Evolutionary conservation across 352 stramenopile species (phyloP), one percentile per base, ranked within the genome.

Genomic region (Globisporangium mamillatum): DNA sequence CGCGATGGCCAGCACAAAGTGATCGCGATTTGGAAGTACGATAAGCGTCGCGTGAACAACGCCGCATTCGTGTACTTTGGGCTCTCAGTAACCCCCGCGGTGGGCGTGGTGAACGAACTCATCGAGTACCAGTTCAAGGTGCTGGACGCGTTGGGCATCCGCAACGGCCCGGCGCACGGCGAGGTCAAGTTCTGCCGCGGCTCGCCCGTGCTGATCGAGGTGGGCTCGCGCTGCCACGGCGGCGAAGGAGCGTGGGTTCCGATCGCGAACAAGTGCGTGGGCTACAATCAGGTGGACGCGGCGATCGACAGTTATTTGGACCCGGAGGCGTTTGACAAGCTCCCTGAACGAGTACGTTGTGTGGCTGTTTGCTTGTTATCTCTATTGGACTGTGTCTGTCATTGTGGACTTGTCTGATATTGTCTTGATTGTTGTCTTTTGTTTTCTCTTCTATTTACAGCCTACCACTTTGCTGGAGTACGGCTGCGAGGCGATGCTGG

Each of bases 11-110:
- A 94, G 61, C 91, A 98, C 78, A 99, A 99, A 71, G 89, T 98
- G 54, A 91, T 92, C 41, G 97, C 95, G 22, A 87, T 99, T 14
- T 99, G 97, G 97, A 97, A 97, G 74, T 99, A 99, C 75, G 97
- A 99, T 77, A 99, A 99, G 82, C 84, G 97, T 52, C 82, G 88
- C 9, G 90, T 97, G 46, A 98, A 99, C 73, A 75, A 94, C 60
- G 93, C 93, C 6, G 90, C 93, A 18, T 99, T 98, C 74, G 97
- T 99, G 8, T 99, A 99, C 76, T 98, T 95, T 62, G 84, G 86
- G 5, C 68, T 95, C 16, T 93, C 86, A 20, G 68, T 94, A 63
- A 82, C 93, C 14, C 84, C 88, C 34, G 84, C 83, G 12, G 75
- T 83, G 18, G 81, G 79, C 1, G 79, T 91, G 25, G 75, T 95